Conservation (phyloP, 225 moss, liverwort and hornwort species). For the Neckera pumila region DNA sequence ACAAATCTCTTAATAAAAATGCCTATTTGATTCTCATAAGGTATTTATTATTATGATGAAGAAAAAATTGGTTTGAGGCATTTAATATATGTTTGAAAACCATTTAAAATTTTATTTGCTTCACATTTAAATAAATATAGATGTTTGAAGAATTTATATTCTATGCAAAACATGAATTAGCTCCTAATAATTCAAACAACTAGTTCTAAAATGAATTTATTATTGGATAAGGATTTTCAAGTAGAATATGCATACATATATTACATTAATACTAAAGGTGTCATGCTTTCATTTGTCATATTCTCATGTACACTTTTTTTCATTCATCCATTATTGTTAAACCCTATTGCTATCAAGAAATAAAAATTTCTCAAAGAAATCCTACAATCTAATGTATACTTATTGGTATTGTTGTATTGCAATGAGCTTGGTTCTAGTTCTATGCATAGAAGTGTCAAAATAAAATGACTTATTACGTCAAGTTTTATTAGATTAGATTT, state of each 20-base stretch:
- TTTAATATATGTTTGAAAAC: neutral
- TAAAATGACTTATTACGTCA: neutral
- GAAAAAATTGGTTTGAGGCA: neutral
- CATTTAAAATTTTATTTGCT: fast-evolving
- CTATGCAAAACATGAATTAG: neutral
- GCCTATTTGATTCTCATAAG: neutral
- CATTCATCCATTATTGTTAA: neutral
- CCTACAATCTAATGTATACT: neutral
- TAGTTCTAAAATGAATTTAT: neutral
- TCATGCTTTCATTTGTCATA: neutral
- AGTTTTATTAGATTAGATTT: neutral
- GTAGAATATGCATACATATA: neutral
- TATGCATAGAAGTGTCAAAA: neutral
- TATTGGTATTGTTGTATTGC: neutral
- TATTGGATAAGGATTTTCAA: neutral
- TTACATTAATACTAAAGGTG: neutral
- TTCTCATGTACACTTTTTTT: neutral
- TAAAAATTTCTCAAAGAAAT: neutral
- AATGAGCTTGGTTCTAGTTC: neutral
- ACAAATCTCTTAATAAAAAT: neutral
- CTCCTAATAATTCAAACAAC: neutral
- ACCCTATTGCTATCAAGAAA: neutral
- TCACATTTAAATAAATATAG: neutral
- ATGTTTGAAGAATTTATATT: neutral
- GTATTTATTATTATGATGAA: neutral